These are phyloP conservation scores for Aspergillus hiratsukae DNA, from an alignment of 2,329 filamentous ascomycete genomes.

Conservation along the genomic window DNA sequence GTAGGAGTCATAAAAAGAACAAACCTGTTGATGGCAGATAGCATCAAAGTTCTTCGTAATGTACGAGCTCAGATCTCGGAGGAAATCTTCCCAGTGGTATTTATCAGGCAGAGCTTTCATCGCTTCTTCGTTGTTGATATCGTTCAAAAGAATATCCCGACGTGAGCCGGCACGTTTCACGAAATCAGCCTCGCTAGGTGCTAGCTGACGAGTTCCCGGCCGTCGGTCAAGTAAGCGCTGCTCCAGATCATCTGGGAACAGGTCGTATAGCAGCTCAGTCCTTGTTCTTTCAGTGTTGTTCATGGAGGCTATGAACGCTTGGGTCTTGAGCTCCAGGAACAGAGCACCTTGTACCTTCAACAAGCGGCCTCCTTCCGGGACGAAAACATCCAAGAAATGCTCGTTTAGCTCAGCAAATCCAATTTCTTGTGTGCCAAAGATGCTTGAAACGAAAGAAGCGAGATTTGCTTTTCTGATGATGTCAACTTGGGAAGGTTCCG, in stretches of 20 bases:
- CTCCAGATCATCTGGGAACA: conserved; percentile 57
- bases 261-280: conserved; percentile 54
- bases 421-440: conserved; percentile 61
- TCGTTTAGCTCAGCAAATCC: conserved; percentile 61
- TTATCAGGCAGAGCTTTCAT: conserved; percentile 51
- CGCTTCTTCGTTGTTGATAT: conserved; percentile 49
- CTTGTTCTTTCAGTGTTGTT: conserved; percentile 52
- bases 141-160: conserved; percentile 53
- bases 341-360: conserved; percentile 58
- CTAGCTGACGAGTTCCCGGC: conserved; percentile 50
- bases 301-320: conserved; percentile 61
- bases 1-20: conserved; percentile 9
- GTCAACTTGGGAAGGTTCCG: conserved; percentile 51
- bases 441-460: conserved; percentile 60
- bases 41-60: conserved; percentile 56
- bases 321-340: conserved; percentile 62
- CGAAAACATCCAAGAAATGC: conserved; percentile 60
- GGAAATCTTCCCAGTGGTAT: conserved; percentile 61
- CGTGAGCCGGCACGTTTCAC: conserved; percentile 51
- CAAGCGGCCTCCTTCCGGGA: conserved; percentile 54
- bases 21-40: conserved; percentile 46
- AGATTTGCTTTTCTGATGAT: conserved; percentile 61
- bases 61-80: conserved; percentile 55
- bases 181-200: conserved; percentile 58
- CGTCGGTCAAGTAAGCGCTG: conserved; percentile 51